These are phyloP conservation scores for Pythium biforme DNA, from an alignment of 352 stramenopile species.

Conservation along the genomic window DNA sequence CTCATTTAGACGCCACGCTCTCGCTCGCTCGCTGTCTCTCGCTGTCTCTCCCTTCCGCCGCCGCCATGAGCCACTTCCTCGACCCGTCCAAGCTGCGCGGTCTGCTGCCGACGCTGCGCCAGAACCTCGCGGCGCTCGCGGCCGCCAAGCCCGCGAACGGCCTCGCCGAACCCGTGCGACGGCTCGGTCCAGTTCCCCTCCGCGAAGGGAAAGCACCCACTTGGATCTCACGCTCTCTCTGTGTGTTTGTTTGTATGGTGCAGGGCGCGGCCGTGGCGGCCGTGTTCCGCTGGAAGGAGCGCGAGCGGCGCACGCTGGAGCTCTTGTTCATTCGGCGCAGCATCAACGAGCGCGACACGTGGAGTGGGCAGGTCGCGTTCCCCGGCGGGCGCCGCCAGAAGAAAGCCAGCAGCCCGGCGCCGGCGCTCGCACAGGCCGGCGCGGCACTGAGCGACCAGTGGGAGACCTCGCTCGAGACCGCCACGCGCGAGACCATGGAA, in stretches of 20 bases:
- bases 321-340: conserved; percentile 75
- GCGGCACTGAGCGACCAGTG: conserved; percentile 33
- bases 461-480: conserved; percentile 70
- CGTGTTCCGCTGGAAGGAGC: conserved; percentile 78
- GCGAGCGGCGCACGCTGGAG: conserved; percentile 59
- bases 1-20: too few species aligned
- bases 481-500: conserved; percentile 74
- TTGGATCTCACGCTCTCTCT: neutral
- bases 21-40: neutral
- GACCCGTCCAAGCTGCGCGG: conserved; percentile 41
- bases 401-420: conserved; percentile 29
- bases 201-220: too few species aligned
- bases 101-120: conserved; percentile 55
- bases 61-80: conserved; percentile 34
- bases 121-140: conserved; percentile 45
- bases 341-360: conserved; percentile 73
- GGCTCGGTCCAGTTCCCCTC: neutral
- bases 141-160: conserved; percentile 26
- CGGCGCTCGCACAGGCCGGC: conserved; percentile 35
- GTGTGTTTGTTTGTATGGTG: neutral
- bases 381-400: conserved; percentile 71
- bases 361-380: conserved; percentile 84
- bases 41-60: neutral
- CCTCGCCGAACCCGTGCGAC: conserved; percentile 35
- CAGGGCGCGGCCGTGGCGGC: conserved; percentile 76